phyloP scores from a whole-genome alignment of 345 rosid species.

The Anastatica hierochuntica region DNA sequence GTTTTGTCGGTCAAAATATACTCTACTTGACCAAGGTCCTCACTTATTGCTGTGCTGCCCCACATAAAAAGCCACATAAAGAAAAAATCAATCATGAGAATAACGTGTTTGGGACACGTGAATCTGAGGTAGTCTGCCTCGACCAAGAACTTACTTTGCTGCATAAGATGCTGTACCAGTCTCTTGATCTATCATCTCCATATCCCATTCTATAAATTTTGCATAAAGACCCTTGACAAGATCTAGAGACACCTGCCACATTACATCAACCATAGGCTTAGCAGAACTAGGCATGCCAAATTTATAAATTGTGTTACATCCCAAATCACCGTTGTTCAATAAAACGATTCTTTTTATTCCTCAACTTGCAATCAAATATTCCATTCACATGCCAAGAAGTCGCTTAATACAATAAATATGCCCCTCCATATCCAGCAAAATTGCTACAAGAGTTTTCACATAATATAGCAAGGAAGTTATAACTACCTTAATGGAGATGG shows the following conservation, averaged over 20 bases:
- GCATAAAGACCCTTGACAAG: conserved; percentile 91
- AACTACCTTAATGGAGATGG: conserved; percentile 85
- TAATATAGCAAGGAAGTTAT: not conserved
- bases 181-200: conserved; percentile 78
- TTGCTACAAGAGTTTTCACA: not conserved
- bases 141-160: conserved; percentile 61
- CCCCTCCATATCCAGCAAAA: not conserved
- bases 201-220: conserved; percentile 89
- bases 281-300: not conserved
- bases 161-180: conserved; percentile 74
- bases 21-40: conserved; percentile 99
- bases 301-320: not conserved
- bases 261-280: conserved; percentile 13
- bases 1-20: conserved; percentile 98
- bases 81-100: not conserved
- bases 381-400: not conserved
- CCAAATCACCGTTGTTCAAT: too few species aligned
- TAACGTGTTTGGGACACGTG: not conserved
- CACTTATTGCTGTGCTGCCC: conserved; percentile 99
- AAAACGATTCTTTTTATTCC: too few species aligned
- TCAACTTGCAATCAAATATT: not conserved
- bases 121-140: conserved; percentile 7
- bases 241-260: conserved; percentile 83
- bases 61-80: conserved; percentile 31
- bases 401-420: not conserved